Conservation (phyloP, 2,329 filamentous ascomycete genomes). For the Aspergillus sp. region DNA sequence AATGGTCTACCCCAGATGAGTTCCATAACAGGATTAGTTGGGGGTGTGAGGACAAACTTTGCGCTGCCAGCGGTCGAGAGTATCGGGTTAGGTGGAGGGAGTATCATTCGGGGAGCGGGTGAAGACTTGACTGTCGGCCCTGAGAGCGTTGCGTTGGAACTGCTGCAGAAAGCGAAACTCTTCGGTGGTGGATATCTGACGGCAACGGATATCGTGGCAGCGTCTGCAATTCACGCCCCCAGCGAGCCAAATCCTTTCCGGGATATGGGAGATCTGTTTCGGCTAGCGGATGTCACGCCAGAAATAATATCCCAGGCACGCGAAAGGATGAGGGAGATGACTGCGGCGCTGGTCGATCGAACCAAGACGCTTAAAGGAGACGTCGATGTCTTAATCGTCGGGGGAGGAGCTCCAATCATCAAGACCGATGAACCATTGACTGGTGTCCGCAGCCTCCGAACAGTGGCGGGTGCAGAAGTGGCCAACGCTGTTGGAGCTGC, state of each 20-base stretch:
- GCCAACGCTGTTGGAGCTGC: slow-evolving; percentile 67
- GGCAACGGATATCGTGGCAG: slow-evolving; percentile 57
- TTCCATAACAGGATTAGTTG: slow-evolving; percentile 8
- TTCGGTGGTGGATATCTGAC: slow-evolving; percentile 61
- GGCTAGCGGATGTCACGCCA: not conserved
- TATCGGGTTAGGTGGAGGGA: slow-evolving; percentile 9
- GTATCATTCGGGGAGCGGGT: slow-evolving; percentile 37
- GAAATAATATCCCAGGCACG: not conserved
- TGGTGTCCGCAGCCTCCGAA: not conserved
- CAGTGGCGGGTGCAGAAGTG: slow-evolving; percentile 40
- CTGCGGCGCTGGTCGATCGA: slow-evolving; percentile 8
- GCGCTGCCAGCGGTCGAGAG: slow-evolving; percentile 7
- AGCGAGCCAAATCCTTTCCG: not conserved
- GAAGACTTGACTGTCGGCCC: slow-evolving; percentile 54
- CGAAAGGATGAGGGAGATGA: not conserved
- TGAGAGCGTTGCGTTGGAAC: slow-evolving; percentile 61
- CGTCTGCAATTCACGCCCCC: slow-evolving; percentile 2
- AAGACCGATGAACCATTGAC: not conserved
- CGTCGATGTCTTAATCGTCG: slow-evolving; percentile 56
- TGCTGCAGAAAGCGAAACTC: slow-evolving; percentile 54
- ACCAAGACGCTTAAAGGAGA: slow-evolving; percentile 10
- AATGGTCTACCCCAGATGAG: slow-evolving; percentile 58
- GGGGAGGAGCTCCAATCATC: slow-evolving; percentile 50
- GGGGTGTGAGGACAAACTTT: slow-evolving; percentile 11
- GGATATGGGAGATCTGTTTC: not conserved